A percentile compares a stretch with the other conserved stretches of the same genome.
These are phyloP conservation scores for Hibiscus syriacus DNA, from an alignment of 345 rosid species.

Conservation along the genomic window DNA sequence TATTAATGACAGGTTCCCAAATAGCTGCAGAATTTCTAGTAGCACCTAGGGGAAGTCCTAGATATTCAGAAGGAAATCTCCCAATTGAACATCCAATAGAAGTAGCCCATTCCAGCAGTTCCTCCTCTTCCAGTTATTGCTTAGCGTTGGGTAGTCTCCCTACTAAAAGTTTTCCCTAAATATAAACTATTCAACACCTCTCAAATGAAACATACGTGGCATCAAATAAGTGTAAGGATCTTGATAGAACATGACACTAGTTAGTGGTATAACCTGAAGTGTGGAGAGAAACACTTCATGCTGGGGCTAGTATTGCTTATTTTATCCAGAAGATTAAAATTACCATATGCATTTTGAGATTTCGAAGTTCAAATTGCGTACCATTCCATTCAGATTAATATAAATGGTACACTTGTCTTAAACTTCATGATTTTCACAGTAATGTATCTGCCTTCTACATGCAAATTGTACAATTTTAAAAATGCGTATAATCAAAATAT, in stretches of 20 bases:
- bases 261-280: background rate
- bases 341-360: background rate
- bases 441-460: background rate
- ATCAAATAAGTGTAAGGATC: background rate
- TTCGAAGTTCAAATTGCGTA: background rate
- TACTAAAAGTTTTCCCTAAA: background rate
- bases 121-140: conserved; percentile 5
- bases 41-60: too few relatives aligned
- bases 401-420: background rate
- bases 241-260: background rate
- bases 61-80: too few relatives aligned
- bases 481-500: background rate
- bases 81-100: too few relatives aligned
- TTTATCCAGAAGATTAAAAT: background rate
- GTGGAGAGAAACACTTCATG: background rate
- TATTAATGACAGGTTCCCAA: too few relatives aligned
- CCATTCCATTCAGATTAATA: background rate
- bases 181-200: background rate
- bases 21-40: too few relatives aligned
- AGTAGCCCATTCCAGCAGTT: too few relatives aligned
- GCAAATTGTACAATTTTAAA: background rate
- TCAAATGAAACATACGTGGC: background rate
- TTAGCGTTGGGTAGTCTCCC: background rate
- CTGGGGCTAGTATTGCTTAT: background rate
- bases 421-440: background rate